phyloP scores from a whole-genome alignment of 1,139 yeast species.

The Spathaspora jeffriesii region DNA sequence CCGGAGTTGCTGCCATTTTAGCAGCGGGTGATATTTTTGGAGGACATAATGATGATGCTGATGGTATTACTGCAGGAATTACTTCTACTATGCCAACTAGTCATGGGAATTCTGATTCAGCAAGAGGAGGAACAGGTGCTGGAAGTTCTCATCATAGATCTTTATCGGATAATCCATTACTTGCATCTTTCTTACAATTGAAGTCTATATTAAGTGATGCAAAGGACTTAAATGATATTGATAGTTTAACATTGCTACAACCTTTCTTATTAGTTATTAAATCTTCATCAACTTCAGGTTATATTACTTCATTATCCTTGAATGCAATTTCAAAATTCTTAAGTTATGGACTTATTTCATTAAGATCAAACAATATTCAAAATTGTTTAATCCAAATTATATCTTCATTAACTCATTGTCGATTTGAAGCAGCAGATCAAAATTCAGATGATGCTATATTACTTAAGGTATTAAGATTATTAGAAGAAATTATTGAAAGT shows the following conservation, averaged over 20 bases:
- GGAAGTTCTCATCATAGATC: slow-evolving; percentile 6
- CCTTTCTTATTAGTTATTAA: slow-evolving; percentile 89
- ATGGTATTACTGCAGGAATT: slow-evolving; percentile 27
- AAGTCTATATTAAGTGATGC: slow-evolving; percentile 68
- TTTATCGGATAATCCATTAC: slow-evolving; percentile 55
- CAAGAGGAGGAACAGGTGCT: slow-evolving; percentile 8
- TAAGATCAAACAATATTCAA: slow-evolving; percentile 45
- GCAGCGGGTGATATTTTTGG: slow-evolving; percentile 56
- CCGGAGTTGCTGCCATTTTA: slow-evolving; percentile 87
- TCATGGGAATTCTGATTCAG: not conserved
- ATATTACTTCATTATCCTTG: slow-evolving; percentile 81
- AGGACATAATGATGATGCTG: slow-evolving; percentile 13
- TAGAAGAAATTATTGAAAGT: slow-evolving; percentile 71
- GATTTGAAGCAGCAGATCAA: slow-evolving; percentile 95
- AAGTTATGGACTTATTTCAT: slow-evolving; percentile 57
- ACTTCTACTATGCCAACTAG: slow-evolving; percentile 16
- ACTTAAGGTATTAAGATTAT: slow-evolving; percentile 73
- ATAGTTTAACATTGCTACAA: slow-evolving; percentile 72
- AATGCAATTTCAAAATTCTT: slow-evolving; percentile 73
- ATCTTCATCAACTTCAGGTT: slow-evolving; percentile 83
- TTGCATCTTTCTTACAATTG: slow-evolving; percentile 80
- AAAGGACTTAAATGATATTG: slow-evolving; percentile 55
- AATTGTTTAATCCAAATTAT: slow-evolving; percentile 60
- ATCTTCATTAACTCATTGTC: slow-evolving; percentile 86
- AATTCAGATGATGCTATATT: slow-evolving; percentile 91